Base-by-base conservation (phyloP, 1,284 basidiomycete genomes). In the Sanghuangporus baumii region DNA sequence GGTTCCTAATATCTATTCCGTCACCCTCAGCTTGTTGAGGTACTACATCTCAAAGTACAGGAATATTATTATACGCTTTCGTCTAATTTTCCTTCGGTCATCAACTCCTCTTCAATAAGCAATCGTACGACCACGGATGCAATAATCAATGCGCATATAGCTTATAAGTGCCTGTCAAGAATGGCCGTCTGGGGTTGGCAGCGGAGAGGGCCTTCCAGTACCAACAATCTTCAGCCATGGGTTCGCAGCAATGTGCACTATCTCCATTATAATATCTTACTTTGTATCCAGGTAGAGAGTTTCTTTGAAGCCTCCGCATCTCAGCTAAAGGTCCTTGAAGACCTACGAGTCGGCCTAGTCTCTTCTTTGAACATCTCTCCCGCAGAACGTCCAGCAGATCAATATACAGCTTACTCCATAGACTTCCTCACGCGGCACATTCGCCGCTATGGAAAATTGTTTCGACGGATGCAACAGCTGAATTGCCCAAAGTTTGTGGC, bases 371-470 rank as follows among this genome's bases (percentile, higher is more conserved):
- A 18, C 26, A 11, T 46, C n/a, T 31, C 55, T 3, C 47, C 26
- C 4, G 26, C 41, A 12, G 26, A 58, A 3, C 43, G 26, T 37
- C 54, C 48, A n/a, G 12, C 6, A 26, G 71, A 75, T 62, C 69
- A 73, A n/a, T 65, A 74, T 37, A 67, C 73, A 1, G 58, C 68
- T 40, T 77, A 73, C 52, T 79, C 81, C 1, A 72, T 89, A 36
- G 78, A 84, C 54, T 71, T 81, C 46, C 74, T 93, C 26, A 86
- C 86, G 12, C 82, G 82, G 54, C 88, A 91, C 68, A 76, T 91
- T 46, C 81, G 81, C 36, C 73, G 83, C 20, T 85, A 90, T 66
- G 91, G 90, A 9, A 92, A 92, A 73, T 84, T 88, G 67, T 93
- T 91, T 75, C 79, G 88, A 58, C 80, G 86, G 40, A 72, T 93